phyloP scores from a whole-genome alignment of 108 stramenopile genomes.

The Cyclostephanos tholiformis region DNA sequence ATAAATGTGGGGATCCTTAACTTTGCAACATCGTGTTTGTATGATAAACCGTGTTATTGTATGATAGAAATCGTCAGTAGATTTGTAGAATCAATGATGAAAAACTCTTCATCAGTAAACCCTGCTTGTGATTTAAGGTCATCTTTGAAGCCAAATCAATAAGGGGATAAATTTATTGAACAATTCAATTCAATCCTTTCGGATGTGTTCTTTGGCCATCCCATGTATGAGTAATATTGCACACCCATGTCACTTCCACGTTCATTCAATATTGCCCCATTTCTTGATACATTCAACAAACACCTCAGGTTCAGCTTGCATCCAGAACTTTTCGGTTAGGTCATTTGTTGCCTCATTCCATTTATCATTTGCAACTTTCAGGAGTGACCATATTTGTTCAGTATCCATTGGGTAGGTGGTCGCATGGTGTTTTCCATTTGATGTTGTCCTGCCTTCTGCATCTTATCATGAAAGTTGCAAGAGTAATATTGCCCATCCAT shows the following conservation, averaged over 20 bases:
- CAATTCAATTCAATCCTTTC: too few relatives aligned
- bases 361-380: conserved; percentile 46
- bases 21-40: too few relatives aligned
- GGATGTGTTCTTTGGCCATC: too few relatives aligned
- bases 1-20: not conserved
- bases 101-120: too few relatives aligned
- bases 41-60: too few relatives aligned
- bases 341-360: conserved; percentile 67
- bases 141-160: too few relatives aligned
- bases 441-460: conserved; percentile 51
- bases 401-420: conserved; percentile 85
- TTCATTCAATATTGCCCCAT: conserved; percentile 53
- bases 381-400: conserved; percentile 31
- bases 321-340: conserved; percentile 71
- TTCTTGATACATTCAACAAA: conserved; percentile 74
- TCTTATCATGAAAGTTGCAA: conserved; percentile 33
- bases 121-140: too few relatives aligned
- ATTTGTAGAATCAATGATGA: too few relatives aligned
- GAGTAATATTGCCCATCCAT: not conserved
- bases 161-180: too few relatives aligned
- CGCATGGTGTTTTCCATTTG: conserved; percentile 73
- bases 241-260: too few relatives aligned
- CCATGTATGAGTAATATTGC: too few relatives aligned
- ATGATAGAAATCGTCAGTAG: too few relatives aligned
- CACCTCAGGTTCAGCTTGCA: conserved; percentile 58